phyloP scores from a whole-genome alignment of 2,329 filamentous ascomycete genomes.

The Teratosphaeria epicoccoides region DNA sequence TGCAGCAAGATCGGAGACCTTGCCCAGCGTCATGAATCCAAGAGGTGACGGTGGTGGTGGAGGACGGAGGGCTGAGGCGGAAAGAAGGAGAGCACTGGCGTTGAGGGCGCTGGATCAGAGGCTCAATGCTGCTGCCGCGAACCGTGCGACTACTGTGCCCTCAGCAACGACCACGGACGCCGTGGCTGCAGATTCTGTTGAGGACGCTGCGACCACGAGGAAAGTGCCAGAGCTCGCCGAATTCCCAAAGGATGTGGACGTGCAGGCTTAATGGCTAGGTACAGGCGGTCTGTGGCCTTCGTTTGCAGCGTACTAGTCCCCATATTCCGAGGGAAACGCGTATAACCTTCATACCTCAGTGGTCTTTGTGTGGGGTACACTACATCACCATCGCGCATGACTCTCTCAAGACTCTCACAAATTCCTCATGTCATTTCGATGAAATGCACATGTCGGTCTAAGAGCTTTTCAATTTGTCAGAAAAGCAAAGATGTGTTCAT shows the following conservation, averaged over 20 bases:
- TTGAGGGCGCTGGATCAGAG: conserved; percentile 87
- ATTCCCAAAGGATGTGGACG: not conserved
- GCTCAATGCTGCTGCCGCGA: conserved; percentile 76
- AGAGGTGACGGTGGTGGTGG: conserved; percentile 36
- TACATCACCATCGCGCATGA: no score
- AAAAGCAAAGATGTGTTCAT: no score
- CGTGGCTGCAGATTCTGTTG: not conserved
- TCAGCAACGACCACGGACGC: not conserved
- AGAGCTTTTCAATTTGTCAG: no score
- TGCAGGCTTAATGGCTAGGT: not conserved
- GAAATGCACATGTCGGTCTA: no score
- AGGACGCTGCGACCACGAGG: no score
- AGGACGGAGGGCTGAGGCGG: conserved; percentile 74
- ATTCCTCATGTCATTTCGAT: no score
- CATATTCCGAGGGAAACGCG: not conserved
- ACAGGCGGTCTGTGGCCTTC: not conserved
- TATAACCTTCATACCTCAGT: no score
- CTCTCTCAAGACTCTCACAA: no score
- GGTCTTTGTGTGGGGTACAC: no score
- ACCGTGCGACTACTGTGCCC: not conserved
- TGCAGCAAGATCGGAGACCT: conserved; percentile 50
- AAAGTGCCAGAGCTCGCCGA: not conserved
- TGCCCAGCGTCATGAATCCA: conserved; percentile 48
- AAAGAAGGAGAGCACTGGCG: conserved; percentile 76
- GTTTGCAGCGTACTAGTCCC: not conserved